phyloP scores from a whole-genome alignment of 345 rosid species.

The Dipteronia sinensis region DNA sequence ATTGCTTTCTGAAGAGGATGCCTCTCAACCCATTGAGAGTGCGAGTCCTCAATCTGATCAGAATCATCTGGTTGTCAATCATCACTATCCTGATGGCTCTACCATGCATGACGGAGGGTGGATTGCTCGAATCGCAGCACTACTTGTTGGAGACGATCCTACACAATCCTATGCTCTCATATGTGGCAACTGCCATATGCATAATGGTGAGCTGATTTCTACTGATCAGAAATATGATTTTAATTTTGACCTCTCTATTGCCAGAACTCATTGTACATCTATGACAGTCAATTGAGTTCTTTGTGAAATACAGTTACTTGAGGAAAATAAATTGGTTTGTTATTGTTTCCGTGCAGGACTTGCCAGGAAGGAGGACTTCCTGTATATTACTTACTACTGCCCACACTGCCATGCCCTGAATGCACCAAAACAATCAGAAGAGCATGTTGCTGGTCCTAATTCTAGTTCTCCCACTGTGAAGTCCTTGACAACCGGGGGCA shows the following conservation, averaged over 20 bases:
- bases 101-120: slow-evolving; percentile 67
- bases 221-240: background rate
- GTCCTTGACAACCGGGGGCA: slow-evolving; percentile 18
- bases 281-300: background rate
- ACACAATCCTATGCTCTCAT: slow-evolving; percentile 90
- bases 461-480: slow-evolving; percentile 26
- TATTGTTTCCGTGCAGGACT: slow-evolving; percentile 52
- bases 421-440: slow-evolving; percentile 53
- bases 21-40: slow-evolving; percentile 37
- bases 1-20: slow-evolving; percentile 47
- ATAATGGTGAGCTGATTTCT: slow-evolving; percentile 65
- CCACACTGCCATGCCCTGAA: slow-evolving; percentile 90
- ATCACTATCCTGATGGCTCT: slow-evolving; percentile 53
- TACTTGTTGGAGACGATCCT: slow-evolving; percentile 97
- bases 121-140: slow-evolving; percentile 89
- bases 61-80: slow-evolving; percentile 58
- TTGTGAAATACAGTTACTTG: background rate
- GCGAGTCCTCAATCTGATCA: slow-evolving; percentile 49
- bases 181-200: slow-evolving; percentile 94
- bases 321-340: slow-evolving; percentile 2
- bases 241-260: background rate
- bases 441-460: slow-evolving; percentile 31
- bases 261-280: background rate
- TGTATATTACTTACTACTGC: slow-evolving; percentile 74
- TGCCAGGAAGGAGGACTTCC: slow-evolving; percentile 80